These are phyloP conservation scores for Amaranthus cruentus DNA, from an alignment of 148 eudicot species.

Conservation along the genomic window DNA sequence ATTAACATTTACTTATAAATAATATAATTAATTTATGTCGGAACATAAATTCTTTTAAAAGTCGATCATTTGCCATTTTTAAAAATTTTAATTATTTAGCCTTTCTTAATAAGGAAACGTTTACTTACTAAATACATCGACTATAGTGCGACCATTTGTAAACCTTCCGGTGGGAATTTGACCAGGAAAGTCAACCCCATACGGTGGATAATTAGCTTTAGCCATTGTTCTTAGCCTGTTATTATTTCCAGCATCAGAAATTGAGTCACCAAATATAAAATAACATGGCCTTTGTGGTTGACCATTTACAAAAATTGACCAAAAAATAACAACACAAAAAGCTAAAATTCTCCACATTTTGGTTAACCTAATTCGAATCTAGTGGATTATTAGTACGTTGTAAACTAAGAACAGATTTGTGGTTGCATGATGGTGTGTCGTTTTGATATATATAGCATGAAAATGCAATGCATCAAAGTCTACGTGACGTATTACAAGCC, in stretches of 20 bases:
- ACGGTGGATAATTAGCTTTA: conserved; percentile 25
- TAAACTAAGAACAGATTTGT: no score
- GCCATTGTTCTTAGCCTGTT: conserved; percentile 13
- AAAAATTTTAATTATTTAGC: no score
- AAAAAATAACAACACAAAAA: neutral
- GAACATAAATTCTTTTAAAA: neutral
- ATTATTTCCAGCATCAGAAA: conserved; percentile 24
- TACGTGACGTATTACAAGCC: no score
- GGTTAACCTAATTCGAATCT: neutral
- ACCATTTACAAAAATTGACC: conserved; percentile 15
- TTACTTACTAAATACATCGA: conserved; percentile 21
- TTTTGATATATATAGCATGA: no score
- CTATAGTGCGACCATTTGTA: conserved; percentile 16
- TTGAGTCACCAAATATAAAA: conserved; percentile 27
- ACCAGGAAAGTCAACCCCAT: conserved; percentile 22
- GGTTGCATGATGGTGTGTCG: no score
- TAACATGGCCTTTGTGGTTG: conserved; percentile 18
- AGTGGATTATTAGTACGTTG: no score
- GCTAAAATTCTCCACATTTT: neutral
- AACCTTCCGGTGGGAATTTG: conserved; percentile 21
- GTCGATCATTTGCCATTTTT: no score
- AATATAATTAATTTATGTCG: neutral
- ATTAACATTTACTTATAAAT: no score
- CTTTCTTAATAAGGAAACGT: no score
- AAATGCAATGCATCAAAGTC: no score